phyloP scores from a whole-genome alignment of 169 alveolate genomes.

The Plasmodium blacklocki region DNA sequence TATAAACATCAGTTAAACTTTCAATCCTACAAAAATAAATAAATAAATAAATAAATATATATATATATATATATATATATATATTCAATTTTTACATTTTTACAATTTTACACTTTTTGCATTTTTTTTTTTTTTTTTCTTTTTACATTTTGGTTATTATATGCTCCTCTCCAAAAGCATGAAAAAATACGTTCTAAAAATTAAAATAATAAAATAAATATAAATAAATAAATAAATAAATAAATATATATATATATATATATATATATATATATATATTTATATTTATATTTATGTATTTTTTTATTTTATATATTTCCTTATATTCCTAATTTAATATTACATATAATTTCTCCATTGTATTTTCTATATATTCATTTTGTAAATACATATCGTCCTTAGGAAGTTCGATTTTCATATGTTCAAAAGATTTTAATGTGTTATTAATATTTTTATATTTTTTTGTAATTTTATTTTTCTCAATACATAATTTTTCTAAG shows the following conservation, averaged over 20 bases:
- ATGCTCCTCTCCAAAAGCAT: constrained; percentile 16
- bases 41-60: neutral
- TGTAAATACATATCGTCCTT: constrained; percentile 21
- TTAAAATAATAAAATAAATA: neutral
- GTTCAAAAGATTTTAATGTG: constrained; percentile 18
- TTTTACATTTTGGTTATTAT: constrained; percentile 22
- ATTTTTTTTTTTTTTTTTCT: neutral
- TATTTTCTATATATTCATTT: constrained; percentile 50
- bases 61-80: neutral
- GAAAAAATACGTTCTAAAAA: constrained; percentile 14
- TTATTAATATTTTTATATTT: constrained; percentile 20
- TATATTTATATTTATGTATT: neutral
- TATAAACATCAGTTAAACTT: constrained; percentile 35
- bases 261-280: neutral
- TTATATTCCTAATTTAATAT: neutral
- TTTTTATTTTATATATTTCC: no score
- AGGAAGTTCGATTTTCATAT: constrained; percentile 24
- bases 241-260: neutral
- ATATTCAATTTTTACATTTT: neutral
- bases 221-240: neutral
- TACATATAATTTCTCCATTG: constrained; percentile 56
- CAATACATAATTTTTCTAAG: constrained; percentile 23
- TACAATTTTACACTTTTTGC: neutral
- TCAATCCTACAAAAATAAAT: constrained; percentile 35
- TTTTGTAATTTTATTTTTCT: constrained; percentile 23